Percentiles rank a stretch among this genome's conserved stretches.
phyloP scores from a whole-genome alignment of 2,329 filamentous ascomycete genomes.

The Colletotrichum incanum region DNA sequence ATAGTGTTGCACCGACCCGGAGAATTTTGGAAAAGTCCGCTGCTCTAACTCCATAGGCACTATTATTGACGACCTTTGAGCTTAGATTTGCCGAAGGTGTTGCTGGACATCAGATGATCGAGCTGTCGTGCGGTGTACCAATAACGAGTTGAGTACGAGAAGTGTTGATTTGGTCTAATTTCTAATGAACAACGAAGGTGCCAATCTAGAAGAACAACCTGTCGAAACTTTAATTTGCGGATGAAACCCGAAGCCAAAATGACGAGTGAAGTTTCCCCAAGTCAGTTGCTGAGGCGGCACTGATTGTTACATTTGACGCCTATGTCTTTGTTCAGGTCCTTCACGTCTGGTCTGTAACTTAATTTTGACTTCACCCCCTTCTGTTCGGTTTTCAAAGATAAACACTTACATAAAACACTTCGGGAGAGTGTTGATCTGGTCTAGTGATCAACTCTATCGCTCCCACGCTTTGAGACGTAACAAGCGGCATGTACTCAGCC shows the following conservation, averaged over 20 bases:
- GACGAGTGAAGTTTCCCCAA: neutral
- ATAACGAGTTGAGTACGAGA: too few relatives aligned
- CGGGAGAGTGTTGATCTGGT: too few relatives aligned
- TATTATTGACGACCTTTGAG: neutral
- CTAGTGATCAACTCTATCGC: too few relatives aligned
- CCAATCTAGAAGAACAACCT: neutral
- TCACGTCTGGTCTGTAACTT: neutral
- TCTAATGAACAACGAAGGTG: too few relatives aligned
- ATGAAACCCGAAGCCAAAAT: neutral
- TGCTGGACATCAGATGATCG: neutral
- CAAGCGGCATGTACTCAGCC: too few relatives aligned
- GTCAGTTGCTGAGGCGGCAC: too few relatives aligned
- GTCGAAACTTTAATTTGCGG: neutral
- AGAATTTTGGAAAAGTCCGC: neutral
- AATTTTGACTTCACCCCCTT: neutral
- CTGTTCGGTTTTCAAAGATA: neutral
- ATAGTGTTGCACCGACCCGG: neutral
- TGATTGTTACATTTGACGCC: neutral
- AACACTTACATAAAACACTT: neutral
- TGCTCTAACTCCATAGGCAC: neutral
- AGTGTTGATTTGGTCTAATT: too few relatives aligned
- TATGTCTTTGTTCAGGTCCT: neutral
- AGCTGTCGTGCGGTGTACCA: neutral
- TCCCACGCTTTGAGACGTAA: too few relatives aligned
- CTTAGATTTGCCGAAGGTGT: too few relatives aligned